phyloP scores from a whole-genome alignment of 148 eudicot genomes.

The Chenopodium suecicum region DNA sequence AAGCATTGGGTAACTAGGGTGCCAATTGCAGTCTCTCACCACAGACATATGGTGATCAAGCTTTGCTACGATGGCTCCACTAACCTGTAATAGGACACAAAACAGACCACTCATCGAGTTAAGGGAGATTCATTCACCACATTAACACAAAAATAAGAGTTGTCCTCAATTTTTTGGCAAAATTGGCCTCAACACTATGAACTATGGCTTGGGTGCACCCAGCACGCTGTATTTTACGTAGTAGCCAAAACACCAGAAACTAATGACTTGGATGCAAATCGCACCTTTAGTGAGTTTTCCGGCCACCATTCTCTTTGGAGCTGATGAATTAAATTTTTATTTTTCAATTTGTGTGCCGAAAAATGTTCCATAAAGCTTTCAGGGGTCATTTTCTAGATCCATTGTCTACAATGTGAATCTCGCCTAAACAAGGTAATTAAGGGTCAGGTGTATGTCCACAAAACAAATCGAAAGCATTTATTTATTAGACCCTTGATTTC shows the following conservation, averaged over 20 bases:
- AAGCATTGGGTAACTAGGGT: constrained; percentile 57
- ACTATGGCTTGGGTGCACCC: too few species aligned
- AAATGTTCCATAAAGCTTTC: too few species aligned
- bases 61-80: constrained; percentile 52
- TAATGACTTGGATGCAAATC: too few species aligned
- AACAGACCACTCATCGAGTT: background rate
- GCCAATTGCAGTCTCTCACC: constrained; percentile 77
- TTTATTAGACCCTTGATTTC: background rate
- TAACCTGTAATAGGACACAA: constrained; percentile 38
- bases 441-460: background rate
- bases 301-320: too few species aligned
- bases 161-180: too few species aligned
- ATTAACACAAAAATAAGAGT: background rate
- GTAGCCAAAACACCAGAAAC: too few species aligned
- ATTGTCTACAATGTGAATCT: background rate
- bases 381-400: too few species aligned
- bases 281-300: too few species aligned
- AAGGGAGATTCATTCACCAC: background rate
- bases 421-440: background rate
- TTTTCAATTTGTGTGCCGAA: too few species aligned
- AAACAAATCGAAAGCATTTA: background rate
- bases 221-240: too few species aligned
- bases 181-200: too few species aligned
- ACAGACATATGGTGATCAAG: constrained; percentile 54
- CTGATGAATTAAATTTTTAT: too few species aligned